These are phyloP conservation scores for Coemansia sp. DNA, from an alignment of 192 early-diverging fungal species.

Conservation along the genomic window DNA sequence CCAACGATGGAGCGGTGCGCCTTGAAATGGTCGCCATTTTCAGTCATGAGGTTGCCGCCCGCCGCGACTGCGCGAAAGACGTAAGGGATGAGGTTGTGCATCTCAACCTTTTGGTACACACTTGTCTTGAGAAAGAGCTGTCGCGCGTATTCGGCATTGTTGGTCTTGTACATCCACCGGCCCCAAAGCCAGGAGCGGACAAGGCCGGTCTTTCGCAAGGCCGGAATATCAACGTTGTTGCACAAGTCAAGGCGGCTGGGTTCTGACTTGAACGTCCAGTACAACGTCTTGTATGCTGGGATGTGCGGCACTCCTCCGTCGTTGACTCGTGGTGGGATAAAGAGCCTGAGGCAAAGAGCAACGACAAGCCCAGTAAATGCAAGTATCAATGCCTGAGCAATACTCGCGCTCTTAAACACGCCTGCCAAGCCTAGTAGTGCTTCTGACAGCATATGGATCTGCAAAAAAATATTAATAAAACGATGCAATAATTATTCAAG, in stretches of 20 bases:
- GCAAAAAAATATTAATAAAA: neutral
- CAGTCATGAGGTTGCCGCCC: constrained; percentile 53
- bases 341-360: constrained; percentile 20
- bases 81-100: constrained; percentile 54
- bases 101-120: constrained; percentile 48
- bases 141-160: constrained; percentile 53
- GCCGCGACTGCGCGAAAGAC: constrained; percentile 48
- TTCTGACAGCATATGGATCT: constrained; percentile 5
- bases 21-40: constrained; percentile 53
- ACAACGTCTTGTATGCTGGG: constrained; percentile 45
- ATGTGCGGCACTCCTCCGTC: constrained; percentile 54
- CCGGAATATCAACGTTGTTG: constrained; percentile 41
- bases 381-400: constrained; percentile 8
- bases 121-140: constrained; percentile 51
- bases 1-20: constrained; percentile 51
- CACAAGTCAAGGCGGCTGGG: constrained; percentile 45
- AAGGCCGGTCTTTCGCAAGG: constrained; percentile 30
- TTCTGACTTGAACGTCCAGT: constrained; percentile 49
- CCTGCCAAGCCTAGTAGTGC: neutral
- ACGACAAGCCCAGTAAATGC: neutral
- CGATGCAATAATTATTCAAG: constrained; percentile 11
- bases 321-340: constrained; percentile 47
- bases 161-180: constrained; percentile 58
- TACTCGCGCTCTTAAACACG: neutral
- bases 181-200: constrained; percentile 54